Conservation (phyloP, 176 grass and related monocot species). For the Paspalum notatum region DNA sequence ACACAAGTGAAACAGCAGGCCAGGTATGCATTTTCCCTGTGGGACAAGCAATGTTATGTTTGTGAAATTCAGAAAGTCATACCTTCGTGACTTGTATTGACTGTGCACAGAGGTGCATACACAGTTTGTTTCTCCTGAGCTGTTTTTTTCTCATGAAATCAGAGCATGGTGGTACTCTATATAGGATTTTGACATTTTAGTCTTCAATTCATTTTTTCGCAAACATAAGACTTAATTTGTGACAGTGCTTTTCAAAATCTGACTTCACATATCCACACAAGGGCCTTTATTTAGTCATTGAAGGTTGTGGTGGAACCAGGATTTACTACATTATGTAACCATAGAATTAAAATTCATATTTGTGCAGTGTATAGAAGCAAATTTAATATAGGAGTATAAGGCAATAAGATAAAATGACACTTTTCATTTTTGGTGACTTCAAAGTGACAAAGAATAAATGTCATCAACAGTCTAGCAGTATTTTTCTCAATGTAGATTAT, state of each 20-base stretch:
- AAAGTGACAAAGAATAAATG: too few relatives aligned
- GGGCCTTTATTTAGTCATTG: background rate
- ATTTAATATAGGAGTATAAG: too few relatives aligned
- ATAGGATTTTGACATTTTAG: slow-evolving; percentile 6
- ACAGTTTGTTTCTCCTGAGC: background rate
- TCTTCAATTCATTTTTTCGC: background rate
- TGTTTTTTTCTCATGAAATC: background rate
- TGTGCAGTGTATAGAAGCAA: too few relatives aligned
- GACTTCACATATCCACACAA: background rate
- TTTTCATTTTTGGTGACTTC: too few relatives aligned
- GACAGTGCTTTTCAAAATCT: background rate
- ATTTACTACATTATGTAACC: too few relatives aligned
- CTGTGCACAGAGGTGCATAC: background rate
- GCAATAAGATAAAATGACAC: too few relatives aligned
- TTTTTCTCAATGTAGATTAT: too few relatives aligned
- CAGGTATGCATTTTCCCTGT: slow-evolving; percentile 45
- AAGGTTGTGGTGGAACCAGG: background rate
- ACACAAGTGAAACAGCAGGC: slow-evolving; percentile 15
- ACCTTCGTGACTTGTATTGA: background rate
- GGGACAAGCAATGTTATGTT: background rate
- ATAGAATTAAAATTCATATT: too few relatives aligned
- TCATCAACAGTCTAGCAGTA: too few relatives aligned
- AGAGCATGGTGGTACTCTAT: background rate
- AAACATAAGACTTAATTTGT: background rate
- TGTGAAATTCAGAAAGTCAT: slow-evolving; percentile 2